Conservation (phyloP, 768 basidiomycete genomes). For the Leccinum longicurvipes region DNA sequence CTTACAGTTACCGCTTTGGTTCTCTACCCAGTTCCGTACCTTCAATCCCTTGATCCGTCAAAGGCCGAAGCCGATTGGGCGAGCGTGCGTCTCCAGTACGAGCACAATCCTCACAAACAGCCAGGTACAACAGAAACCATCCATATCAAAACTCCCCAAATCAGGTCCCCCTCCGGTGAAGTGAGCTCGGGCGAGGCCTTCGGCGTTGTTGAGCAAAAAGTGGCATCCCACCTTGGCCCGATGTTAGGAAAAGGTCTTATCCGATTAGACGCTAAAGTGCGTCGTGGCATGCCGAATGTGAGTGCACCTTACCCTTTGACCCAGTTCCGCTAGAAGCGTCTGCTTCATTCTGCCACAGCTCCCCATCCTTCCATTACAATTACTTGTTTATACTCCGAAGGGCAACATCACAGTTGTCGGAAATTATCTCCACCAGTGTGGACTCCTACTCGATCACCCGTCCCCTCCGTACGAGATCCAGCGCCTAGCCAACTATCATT, state of each 20-base stretch:
- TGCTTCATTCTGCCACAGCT: constrained; percentile 44
- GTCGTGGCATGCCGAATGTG: constrained; percentile 62
- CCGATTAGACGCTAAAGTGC: constrained; percentile 73
- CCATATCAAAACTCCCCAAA: constrained; percentile 66
- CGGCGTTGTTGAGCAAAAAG: constrained; percentile 83
- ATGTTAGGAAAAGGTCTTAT: constrained; percentile 85
- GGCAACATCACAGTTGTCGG: constrained; percentile 86
- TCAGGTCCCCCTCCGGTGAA: constrained; percentile 52
- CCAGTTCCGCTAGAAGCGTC: constrained; percentile 12
- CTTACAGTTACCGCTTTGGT: constrained; percentile 80
- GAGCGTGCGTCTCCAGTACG: constrained; percentile 66
- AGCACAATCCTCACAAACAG: constrained; percentile 55
- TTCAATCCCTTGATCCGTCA: constrained; percentile 44
- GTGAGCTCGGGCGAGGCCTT: constrained; percentile 61
- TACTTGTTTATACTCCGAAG: constrained; percentile 92
- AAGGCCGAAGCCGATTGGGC: constrained; percentile 59
- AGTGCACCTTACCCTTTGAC: constrained; percentile 30
- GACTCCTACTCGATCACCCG: constrained; percentile 80
- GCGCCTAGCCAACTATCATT: constrained; percentile 60
- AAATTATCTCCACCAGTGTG: constrained; percentile 63
- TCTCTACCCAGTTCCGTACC: constrained; percentile 75
- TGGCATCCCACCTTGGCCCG: constrained; percentile 72
- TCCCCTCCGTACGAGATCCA: constrained; percentile 59
- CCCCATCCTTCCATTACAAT: constrained; percentile 77
- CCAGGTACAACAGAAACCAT: constrained; percentile 64